Percentiles rank a stretch among this genome's conserved stretches.
Conservation (phyloP, 2,329 filamentous ascomycete genomes). For the Aspergillaceae sp. region DNA sequence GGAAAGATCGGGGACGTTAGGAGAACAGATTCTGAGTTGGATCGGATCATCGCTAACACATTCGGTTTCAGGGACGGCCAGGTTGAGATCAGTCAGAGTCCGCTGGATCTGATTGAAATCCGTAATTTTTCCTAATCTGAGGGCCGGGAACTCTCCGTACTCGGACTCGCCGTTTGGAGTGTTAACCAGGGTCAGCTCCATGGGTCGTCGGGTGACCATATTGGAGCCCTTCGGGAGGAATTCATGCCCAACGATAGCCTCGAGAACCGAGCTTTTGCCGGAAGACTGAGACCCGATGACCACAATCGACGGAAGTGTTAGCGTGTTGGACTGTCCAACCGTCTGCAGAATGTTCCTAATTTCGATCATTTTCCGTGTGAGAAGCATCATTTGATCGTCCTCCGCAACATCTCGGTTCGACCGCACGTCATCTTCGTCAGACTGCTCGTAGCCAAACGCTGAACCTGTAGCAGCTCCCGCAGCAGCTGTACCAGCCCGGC, state of each 20-base stretch:
- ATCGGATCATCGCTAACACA: slow-evolving; percentile 97
- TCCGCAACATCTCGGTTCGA: slow-evolving; percentile 59
- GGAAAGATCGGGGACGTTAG: slow-evolving; percentile 88
- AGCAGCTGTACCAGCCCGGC: slow-evolving; percentile 44
- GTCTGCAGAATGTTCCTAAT: slow-evolving; percentile 85
- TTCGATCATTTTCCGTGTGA: slow-evolving; percentile 99
- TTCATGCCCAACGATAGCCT: slow-evolving; percentile 95
- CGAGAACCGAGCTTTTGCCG: slow-evolving; percentile 92
- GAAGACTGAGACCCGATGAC: slow-evolving; percentile 98
- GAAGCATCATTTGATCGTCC: slow-evolving; percentile 98
- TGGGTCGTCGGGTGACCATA: slow-evolving; percentile 94
- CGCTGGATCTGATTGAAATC: slow-evolving; percentile 79
- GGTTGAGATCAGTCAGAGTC: slow-evolving; percentile 87
- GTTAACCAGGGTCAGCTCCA: slow-evolving; percentile 92
- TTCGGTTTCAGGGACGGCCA: slow-evolving; percentile 80
- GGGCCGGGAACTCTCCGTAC: slow-evolving; percentile 91
- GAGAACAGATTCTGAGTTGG: slow-evolving; percentile 89
- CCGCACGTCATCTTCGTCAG: slow-evolving; percentile 52
- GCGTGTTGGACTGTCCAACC: slow-evolving; percentile 79
- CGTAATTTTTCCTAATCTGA: slow-evolving; percentile 79
- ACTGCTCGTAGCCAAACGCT: slow-evolving; percentile 69
- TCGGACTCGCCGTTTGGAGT: slow-evolving; percentile 79
- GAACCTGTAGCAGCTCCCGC: slow-evolving; percentile 64
- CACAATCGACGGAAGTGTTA: slow-evolving; percentile 93
- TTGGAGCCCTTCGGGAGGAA: slow-evolving; percentile 97